Evolutionary conservation across 345 rosid species (phyloP).

Genomic region (Kernera saxatilis): DNA sequence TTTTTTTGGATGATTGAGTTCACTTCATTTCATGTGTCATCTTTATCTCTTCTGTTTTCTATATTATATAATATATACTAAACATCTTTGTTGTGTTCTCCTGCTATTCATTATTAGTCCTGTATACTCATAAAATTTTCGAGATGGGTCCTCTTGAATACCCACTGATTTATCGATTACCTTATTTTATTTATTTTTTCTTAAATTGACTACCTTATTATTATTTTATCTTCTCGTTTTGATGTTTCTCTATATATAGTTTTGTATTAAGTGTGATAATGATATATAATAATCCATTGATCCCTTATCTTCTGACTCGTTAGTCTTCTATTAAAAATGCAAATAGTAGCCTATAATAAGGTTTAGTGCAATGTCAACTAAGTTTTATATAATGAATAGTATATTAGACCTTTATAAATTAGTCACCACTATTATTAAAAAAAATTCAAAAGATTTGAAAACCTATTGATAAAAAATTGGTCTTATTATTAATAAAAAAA

Average conservation of each 20-base stretch:
- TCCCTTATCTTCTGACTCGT: background rate
- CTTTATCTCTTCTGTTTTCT: constrained; percentile 25
- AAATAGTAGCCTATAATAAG: background rate
- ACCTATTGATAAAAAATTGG: background rate
- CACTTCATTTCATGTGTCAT: constrained; percentile 30
- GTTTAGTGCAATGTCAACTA: background rate
- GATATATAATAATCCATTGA: background rate
- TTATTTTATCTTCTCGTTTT: background rate
- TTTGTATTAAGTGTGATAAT: background rate
- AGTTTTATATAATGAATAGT: background rate
- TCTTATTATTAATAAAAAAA: background rate
- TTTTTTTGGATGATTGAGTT: constrained; percentile 18
- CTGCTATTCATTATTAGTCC: constrained; percentile 10
- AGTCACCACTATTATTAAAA: background rate
- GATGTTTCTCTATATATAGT: background rate
- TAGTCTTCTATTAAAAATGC: background rate
- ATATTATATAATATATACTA: background rate
- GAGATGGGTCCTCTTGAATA: constrained; percentile 17
- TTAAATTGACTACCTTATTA: background rate
- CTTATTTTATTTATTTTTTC: background rate
- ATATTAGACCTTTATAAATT: background rate
- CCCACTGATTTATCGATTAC: constrained; percentile 14
- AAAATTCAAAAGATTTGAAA: background rate
- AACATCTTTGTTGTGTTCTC: constrained; percentile 8
- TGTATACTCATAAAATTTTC: background rate